A percentile compares a stretch with the other conserved stretches of the same genome.
These are phyloP conservation scores for Beta corolliflora DNA, from an alignment of 179 eudicot genomes.

Conservation along the genomic window DNA sequence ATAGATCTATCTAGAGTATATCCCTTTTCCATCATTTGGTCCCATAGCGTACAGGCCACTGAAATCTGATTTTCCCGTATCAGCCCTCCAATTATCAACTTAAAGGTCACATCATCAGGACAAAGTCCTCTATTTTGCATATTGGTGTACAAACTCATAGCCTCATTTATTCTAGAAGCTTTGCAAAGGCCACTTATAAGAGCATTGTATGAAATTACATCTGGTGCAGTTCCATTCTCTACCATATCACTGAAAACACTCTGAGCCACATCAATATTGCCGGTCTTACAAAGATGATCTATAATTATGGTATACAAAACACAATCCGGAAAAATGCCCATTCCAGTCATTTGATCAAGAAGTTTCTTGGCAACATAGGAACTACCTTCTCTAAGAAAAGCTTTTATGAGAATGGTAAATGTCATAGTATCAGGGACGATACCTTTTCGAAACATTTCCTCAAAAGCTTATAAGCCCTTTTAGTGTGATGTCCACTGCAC, in stretches of 20 bases:
- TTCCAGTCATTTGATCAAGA: slow-evolving; percentile 70
- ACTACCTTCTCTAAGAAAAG: slow-evolving; percentile 63
- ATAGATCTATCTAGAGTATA: slow-evolving; percentile 75
- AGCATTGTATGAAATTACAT: slow-evolving; percentile 73
- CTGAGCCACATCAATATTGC: slow-evolving; percentile 56
- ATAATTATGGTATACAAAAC: slow-evolving; percentile 70
- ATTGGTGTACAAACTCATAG: slow-evolving; percentile 61
- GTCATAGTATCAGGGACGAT: slow-evolving; percentile 79
- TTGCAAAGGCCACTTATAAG: slow-evolving; percentile 79
- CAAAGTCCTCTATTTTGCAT: slow-evolving; percentile 60
- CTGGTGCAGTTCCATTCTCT: slow-evolving; percentile 68
- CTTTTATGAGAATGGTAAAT: slow-evolving; percentile 73
- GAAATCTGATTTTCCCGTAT: slow-evolving; percentile 58
- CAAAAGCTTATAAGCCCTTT: slow-evolving; percentile 63
- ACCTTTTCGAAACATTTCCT: slow-evolving; percentile 74
- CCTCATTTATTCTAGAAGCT: slow-evolving; percentile 62
- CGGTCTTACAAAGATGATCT: slow-evolving; percentile 70
- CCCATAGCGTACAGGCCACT: slow-evolving; percentile 82
- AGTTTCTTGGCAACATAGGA: slow-evolving; percentile 57
- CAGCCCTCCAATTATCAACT: slow-evolving; percentile 66
- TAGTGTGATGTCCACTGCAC: slow-evolving; percentile 44
- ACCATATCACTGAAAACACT: slow-evolving; percentile 66
- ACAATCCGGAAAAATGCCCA: slow-evolving; percentile 67
- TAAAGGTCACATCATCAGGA: slow-evolving; percentile 85
- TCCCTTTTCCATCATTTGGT: slow-evolving; percentile 95